Evolutionary conservation across 768 basidiomycete species (phyloP), one percentile per base, ranked within the genome.

Genomic region (Leucosporidium scottii): DNA sequence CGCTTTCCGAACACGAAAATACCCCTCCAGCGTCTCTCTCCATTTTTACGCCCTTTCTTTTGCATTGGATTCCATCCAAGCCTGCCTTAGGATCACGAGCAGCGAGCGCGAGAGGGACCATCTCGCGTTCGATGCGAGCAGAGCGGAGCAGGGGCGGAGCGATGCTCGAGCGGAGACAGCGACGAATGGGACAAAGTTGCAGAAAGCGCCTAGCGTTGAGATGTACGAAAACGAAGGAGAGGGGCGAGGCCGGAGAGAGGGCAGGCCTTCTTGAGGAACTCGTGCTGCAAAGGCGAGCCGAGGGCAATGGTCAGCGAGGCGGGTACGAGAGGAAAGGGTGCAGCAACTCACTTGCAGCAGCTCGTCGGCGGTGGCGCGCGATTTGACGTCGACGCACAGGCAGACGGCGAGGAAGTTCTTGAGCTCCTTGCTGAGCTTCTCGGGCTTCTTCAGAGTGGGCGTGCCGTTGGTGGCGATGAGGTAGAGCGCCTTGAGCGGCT

Each of bases 361-460:
- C 81, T 93, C 91, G 68, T 84, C 85, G 5, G 81, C 91, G 5
- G 90, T 94, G 59, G 93, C 93, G 50, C 94, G 83, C 76, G 91
- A 93, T 74, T 86, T 76, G 59, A 97, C 94, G 78, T 99, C 96
- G 31, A 98, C 96, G 75, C 94, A 98, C 25, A 98, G 78, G 80
- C 96, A 98, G n/a, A 96, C 93, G 63, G 92, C 93, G 75, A 99
- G 80, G 81, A 98, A 99, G 74, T 86, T 86, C 82, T 99, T 99
- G 66, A 99, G 82, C 78, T 97, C 94, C 75, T 85, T 83, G 75
- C 90, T 93, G 59, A 98, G 82, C 61, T 85, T 84, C 78, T 98
- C 94, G 0, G 96, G 93, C 75, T 89, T 91, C 84, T 97, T 98
- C 77, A 99, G 78, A 67, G 96, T 98, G 64, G 96, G 96, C 23